phyloP scores from a whole-genome alignment of 139 green algal genomes.

The Haematococcus lacustris region DNA sequence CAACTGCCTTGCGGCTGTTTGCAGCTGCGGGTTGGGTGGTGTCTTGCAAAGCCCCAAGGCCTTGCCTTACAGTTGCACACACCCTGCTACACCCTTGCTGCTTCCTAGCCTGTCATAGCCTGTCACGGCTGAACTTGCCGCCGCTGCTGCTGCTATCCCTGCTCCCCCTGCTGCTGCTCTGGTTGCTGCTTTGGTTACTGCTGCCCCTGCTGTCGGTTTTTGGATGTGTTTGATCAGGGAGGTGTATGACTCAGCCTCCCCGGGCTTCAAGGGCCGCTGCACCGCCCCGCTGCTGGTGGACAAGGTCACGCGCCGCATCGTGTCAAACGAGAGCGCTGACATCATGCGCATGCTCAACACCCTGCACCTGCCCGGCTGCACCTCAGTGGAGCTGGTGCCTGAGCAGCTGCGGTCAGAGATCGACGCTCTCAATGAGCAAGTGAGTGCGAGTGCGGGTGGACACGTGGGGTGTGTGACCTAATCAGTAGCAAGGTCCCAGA shows the following conservation, averaged over 20 bases:
- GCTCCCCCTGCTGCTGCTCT: too few relatives aligned
- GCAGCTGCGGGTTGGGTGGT: background rate
- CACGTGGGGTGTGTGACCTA: too few relatives aligned
- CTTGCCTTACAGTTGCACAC: background rate
- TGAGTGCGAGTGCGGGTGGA: too few relatives aligned
- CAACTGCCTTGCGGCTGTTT: background rate
- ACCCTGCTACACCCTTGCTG: background rate
- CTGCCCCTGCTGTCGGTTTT: too few relatives aligned
- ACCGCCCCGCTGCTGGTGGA: conserved; percentile 86
- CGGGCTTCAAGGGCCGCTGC: conserved; percentile 72
- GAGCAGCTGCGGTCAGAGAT: conserved; percentile 48
- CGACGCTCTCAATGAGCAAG: conserved; percentile 55
- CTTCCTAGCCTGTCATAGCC: too few relatives aligned
- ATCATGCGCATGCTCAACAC: conserved; percentile 64
- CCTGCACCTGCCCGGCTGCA: conserved; percentile 39
- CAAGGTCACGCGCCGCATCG: conserved; percentile 15
- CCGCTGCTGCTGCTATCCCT: too few relatives aligned
- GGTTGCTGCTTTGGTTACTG: too few relatives aligned
- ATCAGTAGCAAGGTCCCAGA: too few relatives aligned
- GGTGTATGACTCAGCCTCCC: conserved; percentile 68
- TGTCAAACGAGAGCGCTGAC: conserved; percentile 41
- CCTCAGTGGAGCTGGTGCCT: conserved; percentile 55
- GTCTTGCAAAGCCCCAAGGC: background rate
- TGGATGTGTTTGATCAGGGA: conserved; percentile 40
- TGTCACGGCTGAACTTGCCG: too few relatives aligned